A percentile compares a stretch with the other conserved stretches of the same genome.
phyloP scores from a whole-genome alignment of 148 eudicot genomes.

The Pouteria glomerata region DNA sequence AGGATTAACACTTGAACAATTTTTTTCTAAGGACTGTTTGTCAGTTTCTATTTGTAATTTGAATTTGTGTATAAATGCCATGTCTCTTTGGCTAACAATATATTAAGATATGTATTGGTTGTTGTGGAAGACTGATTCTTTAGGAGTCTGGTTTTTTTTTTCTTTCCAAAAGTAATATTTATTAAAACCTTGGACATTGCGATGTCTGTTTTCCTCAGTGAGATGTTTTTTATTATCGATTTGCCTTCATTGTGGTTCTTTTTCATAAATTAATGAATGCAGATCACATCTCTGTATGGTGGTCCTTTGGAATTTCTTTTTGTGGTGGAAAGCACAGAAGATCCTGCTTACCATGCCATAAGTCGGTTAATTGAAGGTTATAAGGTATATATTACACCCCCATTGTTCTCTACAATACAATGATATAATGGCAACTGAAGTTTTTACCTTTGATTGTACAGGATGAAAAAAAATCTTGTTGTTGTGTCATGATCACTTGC shows the following conservation, averaged over 20 bases:
- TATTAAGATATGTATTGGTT: neutral
- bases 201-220: neutral
- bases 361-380: slow-evolving; percentile 51
- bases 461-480: neutral
- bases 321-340: slow-evolving; percentile 81
- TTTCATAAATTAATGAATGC: slow-evolving; percentile 22
- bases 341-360: slow-evolving; percentile 82
- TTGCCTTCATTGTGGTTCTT: neutral
- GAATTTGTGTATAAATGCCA: neutral
- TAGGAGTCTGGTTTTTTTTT: slow-evolving; percentile 7
- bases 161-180: no score
- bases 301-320: slow-evolving; percentile 84
- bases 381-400: slow-evolving; percentile 37
- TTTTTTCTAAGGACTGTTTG: neutral
- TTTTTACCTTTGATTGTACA: neutral
- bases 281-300: slow-evolving; percentile 87
- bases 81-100: neutral
- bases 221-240: neutral
- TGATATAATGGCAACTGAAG: slow-evolving; percentile 1
- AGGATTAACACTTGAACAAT: neutral
- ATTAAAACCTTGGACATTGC: neutral
- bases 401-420: neutral
- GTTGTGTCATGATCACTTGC: neutral
- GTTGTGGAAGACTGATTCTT: neutral
- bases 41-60: neutral